Evolutionary conservation across 257 asterid genomes (phyloP).

Genomic region (Solanum verrucosum): DNA sequence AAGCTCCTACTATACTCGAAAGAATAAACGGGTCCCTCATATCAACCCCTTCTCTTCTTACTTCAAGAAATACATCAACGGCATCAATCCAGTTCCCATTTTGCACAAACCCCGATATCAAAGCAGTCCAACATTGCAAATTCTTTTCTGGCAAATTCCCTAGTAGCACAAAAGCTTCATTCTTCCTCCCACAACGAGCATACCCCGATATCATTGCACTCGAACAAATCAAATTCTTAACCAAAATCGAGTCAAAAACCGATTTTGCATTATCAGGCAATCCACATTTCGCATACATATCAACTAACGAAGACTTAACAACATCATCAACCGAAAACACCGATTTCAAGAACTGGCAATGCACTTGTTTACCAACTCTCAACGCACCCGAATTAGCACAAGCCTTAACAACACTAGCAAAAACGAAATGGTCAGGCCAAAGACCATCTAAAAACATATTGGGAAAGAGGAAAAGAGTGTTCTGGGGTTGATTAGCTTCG

Average conservation of each 20-base stretch:
- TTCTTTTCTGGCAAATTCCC: conserved; percentile 29
- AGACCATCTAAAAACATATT: conserved; percentile 24
- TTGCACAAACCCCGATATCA: conserved; percentile 65
- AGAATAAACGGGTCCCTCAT: conserved; percentile 43
- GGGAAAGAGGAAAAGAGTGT: conserved; percentile 31
- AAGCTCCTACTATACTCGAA: conserved; percentile 53
- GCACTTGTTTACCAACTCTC: conserved; percentile 53
- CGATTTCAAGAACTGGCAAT: conserved; percentile 51
- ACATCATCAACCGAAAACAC: conserved; percentile 44
- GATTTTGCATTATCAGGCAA: conserved; percentile 33
- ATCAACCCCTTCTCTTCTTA: conserved; percentile 47
- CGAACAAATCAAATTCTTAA: conserved; percentile 52
- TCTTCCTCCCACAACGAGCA: conserved; percentile 53
- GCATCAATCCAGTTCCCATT: conserved; percentile 44
- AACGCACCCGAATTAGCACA: conserved; percentile 37
- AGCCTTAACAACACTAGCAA: conserved; percentile 54
- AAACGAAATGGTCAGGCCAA: conserved; percentile 57
- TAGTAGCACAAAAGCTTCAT: conserved; percentile 41
- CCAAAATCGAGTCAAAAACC: conserved; percentile 42
- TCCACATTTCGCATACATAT: conserved; percentile 68
- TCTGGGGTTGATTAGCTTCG: conserved; percentile 29
- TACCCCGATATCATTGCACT: conserved; percentile 64
- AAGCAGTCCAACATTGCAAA: conserved; percentile 50
- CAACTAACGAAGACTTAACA: conserved; percentile 72
- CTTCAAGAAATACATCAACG: conserved; percentile 33